Percentiles rank a stretch among this genome's conserved stretches.
phyloP scores from a whole-genome alignment of 2,329 filamentous ascomycete species.

The Epichloe gansuensis region DNA sequence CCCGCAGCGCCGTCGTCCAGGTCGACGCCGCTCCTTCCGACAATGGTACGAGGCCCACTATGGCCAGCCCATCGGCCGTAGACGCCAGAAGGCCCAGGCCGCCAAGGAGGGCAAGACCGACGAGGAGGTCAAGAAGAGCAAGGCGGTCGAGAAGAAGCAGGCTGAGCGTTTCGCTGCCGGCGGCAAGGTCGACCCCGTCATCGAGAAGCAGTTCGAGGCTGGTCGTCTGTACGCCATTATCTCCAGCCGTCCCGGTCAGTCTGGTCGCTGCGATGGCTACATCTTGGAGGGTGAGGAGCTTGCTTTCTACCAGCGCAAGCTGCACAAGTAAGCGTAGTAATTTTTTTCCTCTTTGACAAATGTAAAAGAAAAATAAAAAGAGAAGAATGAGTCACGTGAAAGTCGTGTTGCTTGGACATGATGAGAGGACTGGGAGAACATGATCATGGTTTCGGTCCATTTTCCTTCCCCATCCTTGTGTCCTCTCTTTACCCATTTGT shows the following conservation, averaged over 20 bases:
- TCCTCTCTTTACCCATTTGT: neutral
- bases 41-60: conserved; percentile 99
- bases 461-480: neutral
- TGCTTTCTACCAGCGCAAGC: conserved; percentile 99
- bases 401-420: neutral
- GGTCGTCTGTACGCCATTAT: conserved; percentile 93
- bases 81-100: conserved; percentile 71
- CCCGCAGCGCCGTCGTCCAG: conserved; percentile 97
- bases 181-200: conserved; percentile 84
- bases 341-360: neutral
- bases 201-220: conserved; percentile 99
- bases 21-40: conserved; percentile 95
- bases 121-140: conserved; percentile 83
- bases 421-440: neutral
- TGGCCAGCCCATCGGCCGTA: conserved; percentile 77
- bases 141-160: conserved; percentile 94
- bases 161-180: conserved; percentile 65
- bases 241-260: conserved; percentile 89
- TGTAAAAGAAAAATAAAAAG: neutral
- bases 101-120: conserved; percentile 47
- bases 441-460: neutral
- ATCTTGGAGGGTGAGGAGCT: conserved; percentile 98
- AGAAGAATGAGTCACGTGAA: neutral
- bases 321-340: conserved; percentile 74
- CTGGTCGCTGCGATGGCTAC: conserved; percentile 92